Percentiles rank a stretch among this genome's conserved stretches.
These are phyloP conservation scores for Talaromyces pinophilus DNA, from an alignment of 2,329 filamentous ascomycete genomes.

Conservation along the genomic window DNA sequence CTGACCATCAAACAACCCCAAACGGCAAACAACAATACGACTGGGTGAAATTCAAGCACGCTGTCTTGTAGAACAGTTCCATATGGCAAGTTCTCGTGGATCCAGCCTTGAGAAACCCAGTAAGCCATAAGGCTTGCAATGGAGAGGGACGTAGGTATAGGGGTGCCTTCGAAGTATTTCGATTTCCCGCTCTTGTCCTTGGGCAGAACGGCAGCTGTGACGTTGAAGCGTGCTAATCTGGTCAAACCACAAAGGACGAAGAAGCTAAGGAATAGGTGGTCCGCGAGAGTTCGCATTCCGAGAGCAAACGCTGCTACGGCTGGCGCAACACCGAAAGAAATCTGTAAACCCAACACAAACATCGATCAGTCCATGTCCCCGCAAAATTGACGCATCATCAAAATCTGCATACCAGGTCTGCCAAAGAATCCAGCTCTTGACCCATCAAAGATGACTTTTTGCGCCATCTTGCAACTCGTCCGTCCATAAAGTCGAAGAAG, in stretches of 20 bases:
- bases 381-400: neutral
- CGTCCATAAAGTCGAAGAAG: constrained; percentile 98
- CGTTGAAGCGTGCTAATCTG: constrained; percentile 94
- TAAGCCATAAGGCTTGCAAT: constrained; percentile 84
- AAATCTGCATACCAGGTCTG: constrained; percentile 73
- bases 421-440: constrained; percentile 92
- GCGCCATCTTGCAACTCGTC: constrained; percentile 92
- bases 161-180: constrained; percentile 94
- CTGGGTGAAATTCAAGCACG: constrained; percentile 78
- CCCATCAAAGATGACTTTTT: constrained; percentile 98
- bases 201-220: constrained; percentile 83
- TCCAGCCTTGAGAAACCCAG: constrained; percentile 80
- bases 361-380: neutral
- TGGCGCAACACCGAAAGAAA: constrained; percentile 92
- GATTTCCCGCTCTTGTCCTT: constrained; percentile 92
- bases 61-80: constrained; percentile 70
- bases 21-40: constrained; percentile 76
- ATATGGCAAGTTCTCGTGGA: constrained; percentile 74
- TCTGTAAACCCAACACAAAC: constrained; percentile 53
- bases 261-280: constrained; percentile 77
- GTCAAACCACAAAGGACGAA: constrained; percentile 96
- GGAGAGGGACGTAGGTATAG: constrained; percentile 84
- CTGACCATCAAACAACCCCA: constrained; percentile 94
- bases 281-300: constrained; percentile 78
- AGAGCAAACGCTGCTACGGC: constrained; percentile 85